Conservation (phyloP, 805 yeast species). For the Candida ficus region DNA sequence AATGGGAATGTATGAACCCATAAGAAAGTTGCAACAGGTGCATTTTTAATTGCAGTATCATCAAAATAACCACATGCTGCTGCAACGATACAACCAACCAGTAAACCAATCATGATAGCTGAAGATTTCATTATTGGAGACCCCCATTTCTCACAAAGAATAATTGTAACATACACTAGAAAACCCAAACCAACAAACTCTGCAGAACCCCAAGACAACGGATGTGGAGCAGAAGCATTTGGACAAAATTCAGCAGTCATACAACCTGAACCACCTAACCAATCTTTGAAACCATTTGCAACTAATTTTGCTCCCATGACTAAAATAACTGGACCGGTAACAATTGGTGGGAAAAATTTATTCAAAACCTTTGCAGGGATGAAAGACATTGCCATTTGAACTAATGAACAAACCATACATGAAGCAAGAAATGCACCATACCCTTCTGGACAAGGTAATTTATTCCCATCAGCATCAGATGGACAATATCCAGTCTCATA, state of each 20-base stretch:
- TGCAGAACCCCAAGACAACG: constrained; percentile 81
- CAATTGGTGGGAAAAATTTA: constrained; percentile 79
- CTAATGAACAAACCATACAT: constrained; percentile 67
- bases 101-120: constrained; percentile 80
- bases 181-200: constrained; percentile 84
- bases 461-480: constrained; percentile 53
- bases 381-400: constrained; percentile 71
- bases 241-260: constrained; percentile 40
- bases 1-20: constrained; percentile 89
- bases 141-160: constrained; percentile 80
- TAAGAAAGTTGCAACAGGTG: constrained; percentile 79
- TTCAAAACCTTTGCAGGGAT: constrained; percentile 69
- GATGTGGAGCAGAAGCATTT: constrained; percentile 39
- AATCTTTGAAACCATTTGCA: constrained; percentile 70
- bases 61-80: constrained; percentile 85
- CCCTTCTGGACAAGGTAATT: constrained; percentile 80
- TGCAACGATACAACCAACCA: constrained; percentile 88
- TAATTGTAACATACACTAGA: constrained; percentile 67
- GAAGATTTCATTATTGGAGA: constrained; percentile 93
- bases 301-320: constrained; percentile 73
- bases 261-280: constrained; percentile 85
- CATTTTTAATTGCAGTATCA: constrained; percentile 48
- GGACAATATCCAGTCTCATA: constrained; percentile 68
- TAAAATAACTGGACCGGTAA: constrained; percentile 89
- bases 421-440: constrained; percentile 86